Percentiles rank a stretch among this genome's conserved stretches.
Conservation (phyloP, 2,329 filamentous ascomycete species). For the Colletotrichum sp. region DNA sequence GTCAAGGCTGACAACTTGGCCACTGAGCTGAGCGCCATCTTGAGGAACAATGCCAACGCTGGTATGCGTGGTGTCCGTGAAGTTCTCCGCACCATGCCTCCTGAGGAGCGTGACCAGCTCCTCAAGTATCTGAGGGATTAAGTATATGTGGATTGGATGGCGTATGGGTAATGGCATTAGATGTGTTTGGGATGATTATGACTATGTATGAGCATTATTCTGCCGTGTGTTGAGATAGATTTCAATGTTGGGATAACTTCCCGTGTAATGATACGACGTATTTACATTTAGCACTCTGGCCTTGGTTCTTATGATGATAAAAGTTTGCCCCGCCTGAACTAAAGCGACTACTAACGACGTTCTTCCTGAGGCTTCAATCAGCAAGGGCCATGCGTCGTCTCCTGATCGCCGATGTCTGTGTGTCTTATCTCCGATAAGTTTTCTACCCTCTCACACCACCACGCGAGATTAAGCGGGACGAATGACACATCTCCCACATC, state of each 20-base stretch:
- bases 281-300: background rate
- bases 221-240: constrained; percentile 13
- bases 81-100: constrained; percentile 84
- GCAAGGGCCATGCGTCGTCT: too few species aligned
- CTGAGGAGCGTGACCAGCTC: constrained; percentile 85
- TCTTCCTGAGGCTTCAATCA: too few species aligned
- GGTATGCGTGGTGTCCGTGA: constrained; percentile 86
- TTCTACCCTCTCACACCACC: background rate
- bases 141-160: background rate
- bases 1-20: constrained; percentile 76
- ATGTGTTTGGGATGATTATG: constrained; percentile 16
- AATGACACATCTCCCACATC: background rate
- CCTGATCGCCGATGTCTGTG: too few species aligned
- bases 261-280: background rate
- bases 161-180: background rate
- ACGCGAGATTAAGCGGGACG: background rate
- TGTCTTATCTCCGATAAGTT: too few species aligned
- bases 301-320: background rate
- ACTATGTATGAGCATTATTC: constrained; percentile 18
- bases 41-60: constrained; percentile 62
- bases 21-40: constrained; percentile 48
- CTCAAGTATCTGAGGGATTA: constrained; percentile 63
- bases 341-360: too few species aligned
- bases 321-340: too few species aligned
- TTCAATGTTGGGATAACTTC: background rate